Percentiles rank a stretch among this genome's conserved stretches.
These are phyloP conservation scores for Cucurbita moschata DNA, from an alignment of 306 rosid species.

Conservation along the genomic window DNA sequence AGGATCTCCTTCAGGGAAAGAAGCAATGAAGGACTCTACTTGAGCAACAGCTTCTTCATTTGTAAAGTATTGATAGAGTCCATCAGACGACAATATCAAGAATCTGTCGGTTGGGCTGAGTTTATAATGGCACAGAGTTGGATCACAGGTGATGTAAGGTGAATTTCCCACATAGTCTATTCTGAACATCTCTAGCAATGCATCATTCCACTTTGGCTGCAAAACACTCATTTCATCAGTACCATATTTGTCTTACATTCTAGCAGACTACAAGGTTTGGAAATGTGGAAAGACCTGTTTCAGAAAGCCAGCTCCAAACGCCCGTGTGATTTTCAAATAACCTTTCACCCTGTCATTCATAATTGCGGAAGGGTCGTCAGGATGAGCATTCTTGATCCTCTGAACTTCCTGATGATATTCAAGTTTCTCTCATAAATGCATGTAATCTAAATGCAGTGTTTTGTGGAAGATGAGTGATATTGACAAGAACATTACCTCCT, in stretches of 20 bases:
- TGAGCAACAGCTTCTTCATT: conserved; percentile 57
- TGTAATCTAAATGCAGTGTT: not conserved
- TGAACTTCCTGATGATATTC: conserved; percentile 46
- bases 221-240: conserved; percentile 4
- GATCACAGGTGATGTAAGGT: conserved; percentile 52
- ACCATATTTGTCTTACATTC: not conserved
- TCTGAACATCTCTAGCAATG: conserved; percentile 59
- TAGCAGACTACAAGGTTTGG: not conserved
- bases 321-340: conserved; percentile 68
- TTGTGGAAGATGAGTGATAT: not conserved
- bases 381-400: conserved; percentile 60
- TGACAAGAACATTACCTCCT: conserved; percentile 36
- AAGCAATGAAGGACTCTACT: conserved; percentile 53
- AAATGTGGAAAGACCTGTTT: conserved; percentile 38
- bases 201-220: conserved; percentile 78
- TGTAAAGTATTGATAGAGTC: conserved; percentile 71
- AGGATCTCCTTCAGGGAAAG: conserved; percentile 71
- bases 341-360: conserved; percentile 62
- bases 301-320: conserved; percentile 81
- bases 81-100: conserved; percentile 79
- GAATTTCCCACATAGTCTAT: conserved; percentile 54
- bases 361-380: conserved; percentile 50
- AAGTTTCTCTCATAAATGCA: not conserved
- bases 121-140: conserved; percentile 51
- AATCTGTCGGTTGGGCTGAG: conserved; percentile 46